Base-by-base conservation (phyloP, 106 monocot genomes). In the Dendrobium officinale region DNA sequence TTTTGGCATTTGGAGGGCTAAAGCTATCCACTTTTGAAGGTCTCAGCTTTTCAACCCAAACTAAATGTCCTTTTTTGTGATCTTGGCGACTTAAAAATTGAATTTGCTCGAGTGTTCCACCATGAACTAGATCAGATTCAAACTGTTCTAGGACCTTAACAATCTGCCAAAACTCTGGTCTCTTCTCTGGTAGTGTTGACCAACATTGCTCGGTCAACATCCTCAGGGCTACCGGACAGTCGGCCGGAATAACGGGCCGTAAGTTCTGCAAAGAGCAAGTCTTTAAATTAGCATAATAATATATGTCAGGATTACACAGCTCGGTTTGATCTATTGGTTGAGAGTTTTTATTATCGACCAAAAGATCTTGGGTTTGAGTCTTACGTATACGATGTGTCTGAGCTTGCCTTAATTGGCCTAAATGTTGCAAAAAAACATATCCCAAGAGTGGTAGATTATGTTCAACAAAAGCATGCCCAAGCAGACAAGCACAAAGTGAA, bases 161-260 rank as follows among this genome's bases (percentile, higher is more conserved):
- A 66, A 92, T 89, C 77, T 87, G 83, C 81, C 84, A 88, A 78
- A 95, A 95, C 68, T 92, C 88, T 1, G 95, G 95, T 64, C 95
- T 87, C 81, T 90, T 92, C 45, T 89, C 88, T 27, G 92, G 86
- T 20, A 72, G 55, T 70, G 79, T 70, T 24, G 92, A 51, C 90
- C 92, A 92, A 43, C 92, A 95, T 78, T 87, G 85, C 81, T 92
- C 92, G 18, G 92, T 90, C 79, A 95, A 59, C 22, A 82, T 80
- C 41, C 88, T 55, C 49, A 95, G 26, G 0, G 85, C 84, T 6
- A 67, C 54, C 6, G 90, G 84, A 64, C 88, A 90, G 16, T 84
- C 79, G 0, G 78, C 51, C 55, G 92, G 92, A 82, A 92, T 81
- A 27, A 29, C 42, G 9, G 95, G 95, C 70, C 88, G 87, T 81